Percentiles rank a stretch among this genome's conserved stretches.
These are phyloP conservation scores for Didymella arachidicola DNA, from an alignment of 2,329 filamentous ascomycete genomes.

Conservation along the genomic window DNA sequence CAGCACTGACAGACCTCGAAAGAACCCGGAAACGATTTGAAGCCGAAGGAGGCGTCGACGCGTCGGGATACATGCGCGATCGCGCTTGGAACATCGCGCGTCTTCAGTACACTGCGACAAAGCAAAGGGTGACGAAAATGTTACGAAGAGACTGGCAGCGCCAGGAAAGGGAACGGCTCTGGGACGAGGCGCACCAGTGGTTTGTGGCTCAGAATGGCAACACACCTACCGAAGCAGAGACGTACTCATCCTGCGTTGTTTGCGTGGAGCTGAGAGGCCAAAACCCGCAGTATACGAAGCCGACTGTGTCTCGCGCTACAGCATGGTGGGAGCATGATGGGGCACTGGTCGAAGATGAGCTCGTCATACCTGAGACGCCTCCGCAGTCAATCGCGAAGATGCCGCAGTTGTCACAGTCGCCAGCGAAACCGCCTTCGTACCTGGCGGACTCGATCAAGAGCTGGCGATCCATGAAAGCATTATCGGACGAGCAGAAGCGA, in stretches of 20 bases:
- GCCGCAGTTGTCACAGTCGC: neutral
- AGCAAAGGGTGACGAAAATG: conserved; percentile 21
- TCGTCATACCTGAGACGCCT: conserved; percentile 10
- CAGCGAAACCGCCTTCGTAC: conserved; percentile 4
- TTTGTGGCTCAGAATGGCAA: neutral
- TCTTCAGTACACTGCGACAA: conserved; percentile 26
- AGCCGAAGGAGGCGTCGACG: conserved; percentile 26
- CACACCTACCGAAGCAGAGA: neutral
- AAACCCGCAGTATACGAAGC: neutral
- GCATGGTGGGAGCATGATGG: conserved; percentile 39
- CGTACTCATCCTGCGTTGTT: neutral
- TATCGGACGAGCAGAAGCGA: conserved; percentile 14
- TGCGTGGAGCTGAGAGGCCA: neutral
- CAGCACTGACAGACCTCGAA: conserved; percentile 27
- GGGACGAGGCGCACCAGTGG: conserved; percentile 30
- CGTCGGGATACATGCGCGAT: conserved; percentile 23
- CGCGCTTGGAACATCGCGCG: conserved; percentile 32
- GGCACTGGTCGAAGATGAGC: conserved; percentile 19
- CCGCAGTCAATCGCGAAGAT: neutral
- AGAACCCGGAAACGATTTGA: conserved; percentile 22
- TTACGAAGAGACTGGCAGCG: conserved; percentile 28
- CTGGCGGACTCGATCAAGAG: conserved; percentile 25
- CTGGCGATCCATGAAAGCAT: conserved; percentile 10
- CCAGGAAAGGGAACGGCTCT: conserved; percentile 33
- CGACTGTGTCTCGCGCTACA: neutral